Conservation (phyloP, 768 basidiomycete genomes). For the Naematelia encephala region DNA sequence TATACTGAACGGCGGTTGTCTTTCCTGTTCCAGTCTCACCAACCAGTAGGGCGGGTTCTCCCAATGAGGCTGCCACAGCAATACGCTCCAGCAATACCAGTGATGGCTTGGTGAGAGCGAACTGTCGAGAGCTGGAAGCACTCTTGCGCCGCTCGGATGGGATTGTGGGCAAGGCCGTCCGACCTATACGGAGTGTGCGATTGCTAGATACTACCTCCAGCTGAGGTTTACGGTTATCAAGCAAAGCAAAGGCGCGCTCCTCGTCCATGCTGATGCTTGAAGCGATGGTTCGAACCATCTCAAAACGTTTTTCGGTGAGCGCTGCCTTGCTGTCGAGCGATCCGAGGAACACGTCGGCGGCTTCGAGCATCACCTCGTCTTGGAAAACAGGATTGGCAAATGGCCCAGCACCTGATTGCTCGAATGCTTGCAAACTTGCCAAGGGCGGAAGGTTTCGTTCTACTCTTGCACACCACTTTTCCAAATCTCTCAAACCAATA, state of each 20-base stretch:
- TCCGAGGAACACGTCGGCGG: slow-evolving; percentile 88
- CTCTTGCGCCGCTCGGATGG: slow-evolving; percentile 4
- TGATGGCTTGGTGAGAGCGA: slow-evolving; percentile 85
- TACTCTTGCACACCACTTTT: slow-evolving; percentile 76
- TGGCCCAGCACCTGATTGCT: slow-evolving; percentile 43
- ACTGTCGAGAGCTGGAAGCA: slow-evolving; percentile 55
- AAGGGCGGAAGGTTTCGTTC: slow-evolving; percentile 60
- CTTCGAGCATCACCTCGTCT: slow-evolving; percentile 85
- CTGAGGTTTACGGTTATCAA: slow-evolving; percentile 64
- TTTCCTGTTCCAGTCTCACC: slow-evolving; percentile 99
- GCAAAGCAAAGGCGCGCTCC: slow-evolving; percentile 69
- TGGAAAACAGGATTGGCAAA: slow-evolving; percentile 72
- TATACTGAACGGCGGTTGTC: slow-evolving; percentile 83
- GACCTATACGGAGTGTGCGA: slow-evolving; percentile 62
- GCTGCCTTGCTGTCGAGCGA: slow-evolving; percentile 47
- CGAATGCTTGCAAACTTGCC: slow-evolving; percentile 47
- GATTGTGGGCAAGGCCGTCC: slow-evolving; percentile 53
- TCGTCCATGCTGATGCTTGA: slow-evolving; percentile 63
- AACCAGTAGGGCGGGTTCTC: slow-evolving; percentile 83
- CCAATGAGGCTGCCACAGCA: slow-evolving; percentile 64
- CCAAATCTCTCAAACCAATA: slow-evolving; percentile 71
- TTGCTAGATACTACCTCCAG: slow-evolving; percentile 60
- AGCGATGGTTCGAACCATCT: slow-evolving; percentile 59
- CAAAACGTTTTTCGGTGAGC: slow-evolving; percentile 22
- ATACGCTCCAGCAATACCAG: slow-evolving; percentile 74